These are phyloP conservation scores for Sicyos baderoa DNA, from an alignment of 306 rosid genomes.

Conservation along the genomic window DNA sequence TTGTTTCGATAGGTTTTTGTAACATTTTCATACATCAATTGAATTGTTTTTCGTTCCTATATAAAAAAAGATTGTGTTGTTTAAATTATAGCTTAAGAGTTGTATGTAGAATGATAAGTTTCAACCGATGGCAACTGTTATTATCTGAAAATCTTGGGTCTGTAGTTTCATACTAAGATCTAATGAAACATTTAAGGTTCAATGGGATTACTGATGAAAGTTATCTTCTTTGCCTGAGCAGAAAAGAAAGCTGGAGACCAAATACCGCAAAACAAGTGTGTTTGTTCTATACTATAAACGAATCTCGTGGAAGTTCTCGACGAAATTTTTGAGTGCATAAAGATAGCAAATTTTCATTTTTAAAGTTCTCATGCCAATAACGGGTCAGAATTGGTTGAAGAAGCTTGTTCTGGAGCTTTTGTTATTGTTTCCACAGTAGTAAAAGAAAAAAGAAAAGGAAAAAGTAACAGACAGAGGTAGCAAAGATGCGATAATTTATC, in stretches of 20 bases:
- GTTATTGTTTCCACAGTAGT: slow-evolving; percentile 17
- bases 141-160: slow-evolving; percentile 4
- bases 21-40: too few species aligned
- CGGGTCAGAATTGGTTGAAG: slow-evolving; percentile 10
- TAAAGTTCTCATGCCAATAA: slow-evolving; percentile 15
- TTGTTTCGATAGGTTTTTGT: too few species aligned
- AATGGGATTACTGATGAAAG: slow-evolving; percentile 9
- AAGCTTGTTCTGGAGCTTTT: slow-evolving; percentile 9
- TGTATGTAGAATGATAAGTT: neutral
- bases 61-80: neutral
- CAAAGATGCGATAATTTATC: slow-evolving; percentile 17
- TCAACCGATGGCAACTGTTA: neutral
- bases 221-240: slow-evolving; percentile 26
- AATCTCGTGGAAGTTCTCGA: slow-evolving; percentile 23
- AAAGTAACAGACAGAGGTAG: slow-evolving; percentile 21
- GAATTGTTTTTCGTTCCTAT: too few species aligned
- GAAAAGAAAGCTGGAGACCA: slow-evolving; percentile 62
- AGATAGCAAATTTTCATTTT: slow-evolving; percentile 14
- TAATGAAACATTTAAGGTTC: slow-evolving; percentile 5
- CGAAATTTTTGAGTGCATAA: slow-evolving; percentile 30
- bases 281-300: slow-evolving; percentile 64
- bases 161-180: neutral
- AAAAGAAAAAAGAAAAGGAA: slow-evolving; percentile 6
- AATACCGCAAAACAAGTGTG: slow-evolving; percentile 45
- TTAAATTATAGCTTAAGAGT: neutral